phyloP scores from a whole-genome alignment of 2,329 filamentous ascomycete species.

The Dactylonectria estremocensis region DNA sequence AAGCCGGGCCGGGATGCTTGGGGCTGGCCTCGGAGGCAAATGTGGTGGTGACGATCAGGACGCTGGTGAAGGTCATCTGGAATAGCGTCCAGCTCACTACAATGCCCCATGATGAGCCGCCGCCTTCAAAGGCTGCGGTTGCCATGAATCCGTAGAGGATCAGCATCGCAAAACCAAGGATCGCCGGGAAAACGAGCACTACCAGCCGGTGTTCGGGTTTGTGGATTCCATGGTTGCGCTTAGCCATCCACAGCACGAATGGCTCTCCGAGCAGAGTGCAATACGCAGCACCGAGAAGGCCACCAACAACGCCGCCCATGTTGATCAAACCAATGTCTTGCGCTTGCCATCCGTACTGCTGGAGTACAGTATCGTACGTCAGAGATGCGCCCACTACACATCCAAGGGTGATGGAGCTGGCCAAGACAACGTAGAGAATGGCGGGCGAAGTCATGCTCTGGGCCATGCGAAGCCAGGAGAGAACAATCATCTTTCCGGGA shows the following conservation, averaged over 20 bases:
- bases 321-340: slow-evolving; percentile 22
- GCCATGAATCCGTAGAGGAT: slow-evolving; percentile 19
- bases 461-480: slow-evolving; percentile 22
- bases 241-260: slow-evolving; percentile 20
- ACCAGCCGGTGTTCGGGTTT: slow-evolving; percentile 12
- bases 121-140: slow-evolving; percentile 8
- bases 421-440: slow-evolving; percentile 23
- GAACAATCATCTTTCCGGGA: slow-evolving; percentile 13
- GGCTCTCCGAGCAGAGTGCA: slow-evolving; percentile 21
- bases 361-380: slow-evolving; percentile 16
- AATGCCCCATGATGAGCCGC: slow-evolving; percentile 12
- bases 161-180: slow-evolving; percentile 16
- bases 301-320: slow-evolving; percentile 13
- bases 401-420: slow-evolving; percentile 18
- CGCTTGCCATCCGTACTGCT: slow-evolving; percentile 16
- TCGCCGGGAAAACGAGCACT: not conserved
- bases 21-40: slow-evolving; percentile 18
- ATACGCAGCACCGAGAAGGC: slow-evolving; percentile 10
- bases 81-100: slow-evolving; percentile 10
- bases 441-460: slow-evolving; percentile 23
- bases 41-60: slow-evolving; percentile 12
- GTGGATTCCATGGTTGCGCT: slow-evolving; percentile 14
- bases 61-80: slow-evolving; percentile 15
- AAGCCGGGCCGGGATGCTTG: slow-evolving; percentile 13
- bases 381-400: slow-evolving; percentile 13